Evolutionary conservation across 345 rosid species (phyloP).

Genomic region (Sonneratia caseolaris): DNA sequence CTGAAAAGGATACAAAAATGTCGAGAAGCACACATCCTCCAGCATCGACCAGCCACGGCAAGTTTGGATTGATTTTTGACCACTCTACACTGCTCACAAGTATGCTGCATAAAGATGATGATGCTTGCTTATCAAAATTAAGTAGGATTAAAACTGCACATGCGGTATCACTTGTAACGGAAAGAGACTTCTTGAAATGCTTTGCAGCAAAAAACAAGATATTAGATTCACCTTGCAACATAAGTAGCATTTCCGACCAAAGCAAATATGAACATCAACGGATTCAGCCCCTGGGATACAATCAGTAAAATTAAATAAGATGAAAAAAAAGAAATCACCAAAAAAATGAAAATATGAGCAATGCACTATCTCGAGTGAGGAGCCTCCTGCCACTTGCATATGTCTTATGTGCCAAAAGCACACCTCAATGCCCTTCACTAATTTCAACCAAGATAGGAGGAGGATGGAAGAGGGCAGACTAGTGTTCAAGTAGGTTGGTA

Average conservation of each 20-base stretch:
- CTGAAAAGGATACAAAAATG: slow-evolving; percentile 46
- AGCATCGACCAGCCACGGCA: slow-evolving; percentile 86
- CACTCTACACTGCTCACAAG: slow-evolving; percentile 55
- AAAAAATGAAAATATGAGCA: background rate
- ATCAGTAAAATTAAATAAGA: background rate
- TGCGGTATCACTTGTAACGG: background rate
- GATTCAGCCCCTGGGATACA: slow-evolving; percentile 59
- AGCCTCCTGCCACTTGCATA: background rate
- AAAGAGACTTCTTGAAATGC: background rate
- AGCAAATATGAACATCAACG: slow-evolving; percentile 77
- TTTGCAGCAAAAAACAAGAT: background rate
- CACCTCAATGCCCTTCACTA: background rate
- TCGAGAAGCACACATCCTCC: slow-evolving; percentile 78
- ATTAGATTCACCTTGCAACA: slow-evolving; percentile 51
- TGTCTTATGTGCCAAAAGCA: background rate
- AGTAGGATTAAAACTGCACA: background rate
- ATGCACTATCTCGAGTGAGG: background rate
- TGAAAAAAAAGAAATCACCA: background rate
- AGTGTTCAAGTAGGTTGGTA: background rate
- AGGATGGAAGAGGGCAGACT: background rate
- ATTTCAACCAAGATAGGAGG: background rate
- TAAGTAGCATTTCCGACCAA: slow-evolving; percentile 67
- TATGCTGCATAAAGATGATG: slow-evolving; percentile 29
- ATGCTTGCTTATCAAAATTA: background rate
- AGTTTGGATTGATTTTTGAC: slow-evolving; percentile 54